phyloP scores from a whole-genome alignment of 1,139 yeast species.

The Saccharomyces hybrid region DNA sequence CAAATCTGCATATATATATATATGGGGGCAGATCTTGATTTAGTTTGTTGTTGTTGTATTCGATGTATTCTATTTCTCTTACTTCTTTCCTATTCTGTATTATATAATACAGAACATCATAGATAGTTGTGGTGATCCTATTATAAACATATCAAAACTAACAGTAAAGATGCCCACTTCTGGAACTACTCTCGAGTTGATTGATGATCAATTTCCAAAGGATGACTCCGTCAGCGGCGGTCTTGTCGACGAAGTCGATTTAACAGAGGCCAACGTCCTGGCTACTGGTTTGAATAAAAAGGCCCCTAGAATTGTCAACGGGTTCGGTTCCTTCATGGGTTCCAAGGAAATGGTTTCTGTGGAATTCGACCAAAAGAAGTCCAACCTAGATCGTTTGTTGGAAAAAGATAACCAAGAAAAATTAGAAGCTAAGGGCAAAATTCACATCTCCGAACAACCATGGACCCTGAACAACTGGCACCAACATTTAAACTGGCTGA shows the following conservation, averaged over 20 bases:
- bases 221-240: neutral
- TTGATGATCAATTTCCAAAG: neutral
- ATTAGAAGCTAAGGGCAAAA: conserved; percentile 27
- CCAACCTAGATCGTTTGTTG: neutral
- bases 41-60: neutral
- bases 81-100: neutral
- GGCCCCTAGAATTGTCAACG: conserved; percentile 64
- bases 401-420: neutral
- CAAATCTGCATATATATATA: neutral
- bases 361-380: conserved; percentile 45
- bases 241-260: conserved; percentile 40
- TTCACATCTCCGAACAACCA: conserved; percentile 86
- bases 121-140: neutral
- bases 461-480: conserved; percentile 82
- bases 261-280: conserved; percentile 70
- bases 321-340: conserved; percentile 73
- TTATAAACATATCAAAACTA: neutral
- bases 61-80: neutral
- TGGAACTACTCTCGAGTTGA: neutral
- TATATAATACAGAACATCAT: neutral
- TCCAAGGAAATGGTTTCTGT: conserved; percentile 61
- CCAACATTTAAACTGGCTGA: conserved; percentile 88
- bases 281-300: conserved; percentile 82
- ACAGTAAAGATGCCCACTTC: neutral
- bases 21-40: neutral